Evolutionary conservation across 495 filamentous ascomycete species (phyloP).

Genomic region (Lophiostoma macrostomum): DNA sequence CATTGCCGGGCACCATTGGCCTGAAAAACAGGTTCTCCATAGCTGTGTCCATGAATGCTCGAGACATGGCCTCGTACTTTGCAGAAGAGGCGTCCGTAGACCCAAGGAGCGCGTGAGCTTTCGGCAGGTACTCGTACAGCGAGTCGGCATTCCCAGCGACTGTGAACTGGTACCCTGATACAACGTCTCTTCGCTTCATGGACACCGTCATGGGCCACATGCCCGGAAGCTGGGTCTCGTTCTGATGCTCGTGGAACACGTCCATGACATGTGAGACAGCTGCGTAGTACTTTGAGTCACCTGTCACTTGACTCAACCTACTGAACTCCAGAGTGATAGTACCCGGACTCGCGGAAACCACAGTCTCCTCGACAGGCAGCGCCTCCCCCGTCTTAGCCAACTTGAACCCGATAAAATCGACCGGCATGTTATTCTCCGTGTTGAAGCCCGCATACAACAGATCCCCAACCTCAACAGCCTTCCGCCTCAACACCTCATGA

Average conservation of each 20-base stretch:
- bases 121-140: slow-evolving; percentile 44
- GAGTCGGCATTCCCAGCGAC: slow-evolving; percentile 42
- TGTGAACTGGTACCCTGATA: slow-evolving; percentile 40
- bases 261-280: slow-evolving; percentile 37
- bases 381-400: slow-evolving; percentile 35
- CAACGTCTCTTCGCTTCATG: slow-evolving; percentile 44
- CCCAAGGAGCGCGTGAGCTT: slow-evolving; percentile 49
- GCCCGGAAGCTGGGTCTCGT: slow-evolving; percentile 39
- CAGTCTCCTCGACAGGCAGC: slow-evolving; percentile 45
- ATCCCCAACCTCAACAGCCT: slow-evolving; percentile 41
- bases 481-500: slow-evolving; percentile 33
- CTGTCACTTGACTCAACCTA: slow-evolving; percentile 38
- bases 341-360: slow-evolving; percentile 43
- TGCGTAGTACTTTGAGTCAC: slow-evolving; percentile 41
- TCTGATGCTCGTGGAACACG: slow-evolving; percentile 37
- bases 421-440: slow-evolving; percentile 43
- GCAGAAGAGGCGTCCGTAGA: slow-evolving; percentile 33
- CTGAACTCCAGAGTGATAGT: slow-evolving; percentile 42
- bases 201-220: slow-evolving; percentile 43
- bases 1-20: slow-evolving; percentile 39
- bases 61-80: slow-evolving; percentile 35
- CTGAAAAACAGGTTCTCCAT: slow-evolving; percentile 39
- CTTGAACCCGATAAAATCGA: slow-evolving; percentile 51
- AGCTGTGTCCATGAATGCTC: slow-evolving; percentile 37
- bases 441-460: slow-evolving; percentile 43